Conservation (phyloP, 2,329 filamentous ascomycete species). For the Epichloe hybrida region DNA sequence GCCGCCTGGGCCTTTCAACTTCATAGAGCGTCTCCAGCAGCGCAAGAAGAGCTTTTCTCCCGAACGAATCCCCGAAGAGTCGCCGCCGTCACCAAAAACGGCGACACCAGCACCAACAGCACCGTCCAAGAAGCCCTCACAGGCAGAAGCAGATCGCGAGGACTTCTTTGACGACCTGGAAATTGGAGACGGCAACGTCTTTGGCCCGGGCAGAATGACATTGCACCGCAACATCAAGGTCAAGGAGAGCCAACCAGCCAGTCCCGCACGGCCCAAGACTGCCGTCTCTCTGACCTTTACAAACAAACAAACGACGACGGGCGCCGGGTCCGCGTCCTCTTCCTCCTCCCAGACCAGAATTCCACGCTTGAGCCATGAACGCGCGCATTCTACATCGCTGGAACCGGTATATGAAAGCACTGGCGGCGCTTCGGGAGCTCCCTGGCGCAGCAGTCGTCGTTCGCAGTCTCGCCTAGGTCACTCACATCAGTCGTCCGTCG, state of each 20-base stretch:
- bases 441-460: slow-evolving; percentile 38
- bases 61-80: slow-evolving; percentile 29
- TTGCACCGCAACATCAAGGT: slow-evolving; percentile 86
- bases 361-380: slow-evolving; percentile 62
- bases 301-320: slow-evolving; percentile 44
- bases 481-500: slow-evolving; percentile 53
- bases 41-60: slow-evolving; percentile 50
- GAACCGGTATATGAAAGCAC: slow-evolving; percentile 89
- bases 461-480: slow-evolving; percentile 58
- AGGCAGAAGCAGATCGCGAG: slow-evolving; percentile 41
- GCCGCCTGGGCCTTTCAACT: slow-evolving; percentile 70
- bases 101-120: neutral
- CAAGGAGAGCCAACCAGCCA: slow-evolving; percentile 56
- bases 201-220: slow-evolving; percentile 67
- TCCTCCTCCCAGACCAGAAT: slow-evolving; percentile 50
- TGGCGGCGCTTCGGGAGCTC: slow-evolving; percentile 57
- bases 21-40: slow-evolving; percentile 63
- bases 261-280: slow-evolving; percentile 57
- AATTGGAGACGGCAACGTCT: slow-evolving; percentile 68
- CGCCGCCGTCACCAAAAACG: slow-evolving; percentile 4
- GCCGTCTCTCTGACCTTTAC: slow-evolving; percentile 86
- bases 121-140: slow-evolving; percentile 16
- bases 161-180: slow-evolving; percentile 83
- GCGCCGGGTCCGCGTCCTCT: neutral
- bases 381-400: slow-evolving; percentile 56